These are phyloP conservation scores for Isabelozyma rhagii DNA, from an alignment of 805 yeast species.

Conservation along the genomic window DNA sequence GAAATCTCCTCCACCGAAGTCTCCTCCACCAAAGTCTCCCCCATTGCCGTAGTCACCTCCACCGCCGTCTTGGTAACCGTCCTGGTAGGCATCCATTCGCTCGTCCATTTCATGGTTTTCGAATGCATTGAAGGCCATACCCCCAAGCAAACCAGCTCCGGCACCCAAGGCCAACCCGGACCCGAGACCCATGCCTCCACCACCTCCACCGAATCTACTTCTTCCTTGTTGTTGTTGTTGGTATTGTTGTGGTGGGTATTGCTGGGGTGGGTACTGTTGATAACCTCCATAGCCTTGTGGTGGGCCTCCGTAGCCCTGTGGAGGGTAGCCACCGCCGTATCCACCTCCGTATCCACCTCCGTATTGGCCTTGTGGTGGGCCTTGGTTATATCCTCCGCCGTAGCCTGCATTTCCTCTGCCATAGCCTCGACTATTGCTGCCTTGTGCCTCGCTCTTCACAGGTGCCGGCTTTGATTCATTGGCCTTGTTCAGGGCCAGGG, in stretches of 20 bases:
- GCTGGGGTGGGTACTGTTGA: constrained; percentile 20
- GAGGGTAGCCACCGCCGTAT: constrained; percentile 6
- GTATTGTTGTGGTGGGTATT: constrained; percentile 27
- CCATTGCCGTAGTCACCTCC: constrained; percentile 14
- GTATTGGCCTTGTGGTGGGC: constrained; percentile 6
- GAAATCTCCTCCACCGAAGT: constrained; percentile 26
- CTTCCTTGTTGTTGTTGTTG: constrained; percentile 26
- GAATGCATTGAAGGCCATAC: constrained; percentile 41
- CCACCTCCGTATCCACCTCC: constrained; percentile 4
- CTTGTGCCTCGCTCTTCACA: neutral
- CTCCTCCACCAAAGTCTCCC: constrained; percentile 19
- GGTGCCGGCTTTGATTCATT: neutral
- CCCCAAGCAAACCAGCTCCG: constrained; percentile 60
- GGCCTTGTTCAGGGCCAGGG: constrained; percentile 4
- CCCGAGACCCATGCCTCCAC: constrained; percentile 5
- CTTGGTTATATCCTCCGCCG: neutral
- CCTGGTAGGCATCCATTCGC: constrained; percentile 22
- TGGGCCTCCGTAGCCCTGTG: constrained; percentile 13
- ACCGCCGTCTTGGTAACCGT: constrained; percentile 29
- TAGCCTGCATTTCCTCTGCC: neutral
- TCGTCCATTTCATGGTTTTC: constrained; percentile 19
- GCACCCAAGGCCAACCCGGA: constrained; percentile 45
- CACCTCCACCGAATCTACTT: constrained; percentile 6
- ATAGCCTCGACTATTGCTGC: neutral
- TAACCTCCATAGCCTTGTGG: constrained; percentile 25